Conservation (phyloP, 2,329 filamentous ascomycete species). For the Clarireedia paspali region DNA sequence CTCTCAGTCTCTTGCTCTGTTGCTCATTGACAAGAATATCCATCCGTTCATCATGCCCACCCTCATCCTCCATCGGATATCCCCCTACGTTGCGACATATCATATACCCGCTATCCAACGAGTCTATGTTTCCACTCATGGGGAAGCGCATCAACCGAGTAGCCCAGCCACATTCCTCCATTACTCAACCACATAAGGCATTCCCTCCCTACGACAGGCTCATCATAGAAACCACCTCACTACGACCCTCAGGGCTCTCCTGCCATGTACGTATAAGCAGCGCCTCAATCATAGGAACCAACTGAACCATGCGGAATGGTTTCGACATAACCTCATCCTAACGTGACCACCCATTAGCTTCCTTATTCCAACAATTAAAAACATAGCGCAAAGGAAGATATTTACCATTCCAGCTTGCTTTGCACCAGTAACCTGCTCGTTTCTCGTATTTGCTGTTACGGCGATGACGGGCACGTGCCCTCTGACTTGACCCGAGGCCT, state of each 20-base stretch:
- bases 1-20: no score
- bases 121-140: conserved; percentile 58
- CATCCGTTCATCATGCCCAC: no score
- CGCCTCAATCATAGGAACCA: conserved; percentile 59
- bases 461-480: conserved; percentile 67
- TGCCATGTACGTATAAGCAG: conserved; percentile 6
- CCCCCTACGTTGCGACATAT: not conserved
- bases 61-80: not conserved
- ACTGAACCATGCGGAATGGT: conserved; percentile 65
- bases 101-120: conserved; percentile 21
- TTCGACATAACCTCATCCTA: conserved; percentile 72
- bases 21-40: no score
- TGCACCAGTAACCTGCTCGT: conserved; percentile 65
- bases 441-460: conserved; percentile 74
- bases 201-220: no score
- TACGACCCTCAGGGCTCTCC: no score
- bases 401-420: conserved; percentile 63
- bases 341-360: conserved; percentile 12
- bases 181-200: conserved; percentile 9
- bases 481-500: conserved; percentile 51
- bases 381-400: not conserved
- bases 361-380: not conserved
- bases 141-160: conserved; percentile 68
- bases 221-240: no score
- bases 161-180: conserved; percentile 61